A percentile compares a stretch with the other conserved stretches of the same genome.
phyloP scores from a whole-genome alignment of 257 asterid genomes.

The Vinca minor region DNA sequence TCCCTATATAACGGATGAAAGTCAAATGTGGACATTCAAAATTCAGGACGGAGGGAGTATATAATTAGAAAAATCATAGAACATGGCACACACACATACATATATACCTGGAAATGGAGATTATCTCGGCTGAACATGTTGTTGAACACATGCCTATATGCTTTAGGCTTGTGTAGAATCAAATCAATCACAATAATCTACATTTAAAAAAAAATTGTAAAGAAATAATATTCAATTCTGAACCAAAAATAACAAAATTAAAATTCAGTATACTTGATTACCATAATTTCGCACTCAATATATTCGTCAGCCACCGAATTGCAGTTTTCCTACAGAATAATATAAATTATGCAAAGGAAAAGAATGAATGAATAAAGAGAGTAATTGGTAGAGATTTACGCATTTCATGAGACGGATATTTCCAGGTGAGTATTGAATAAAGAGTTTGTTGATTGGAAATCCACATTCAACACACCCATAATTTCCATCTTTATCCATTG shows the following conservation, averaged over 20 bases:
- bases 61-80: background rate
- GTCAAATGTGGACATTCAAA: no score
- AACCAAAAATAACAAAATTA: background rate
- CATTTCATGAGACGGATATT: conserved; percentile 89
- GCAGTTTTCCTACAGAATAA: conserved; percentile 43
- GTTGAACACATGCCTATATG: conserved; percentile 74
- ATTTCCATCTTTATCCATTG: conserved; percentile 26
- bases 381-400: conserved; percentile 25
- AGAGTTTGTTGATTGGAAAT: conserved; percentile 47
- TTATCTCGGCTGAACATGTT: conserved; percentile 41
- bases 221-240: background rate
- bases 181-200: conserved; percentile 75
- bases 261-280: conserved; percentile 12
- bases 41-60: no score
- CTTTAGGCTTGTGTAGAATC: conserved; percentile 84
- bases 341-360: background rate
- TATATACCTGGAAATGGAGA: conserved; percentile 46
- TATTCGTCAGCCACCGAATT: conserved; percentile 74
- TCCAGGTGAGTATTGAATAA: conserved; percentile 83
- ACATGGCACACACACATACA: conserved; percentile 1
- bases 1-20: no score
- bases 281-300: conserved; percentile 93
- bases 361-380: background rate
- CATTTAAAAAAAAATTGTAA: conserved; percentile 6
- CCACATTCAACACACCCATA: conserved; percentile 68